Evolutionary conservation across 805 yeast species (phyloP).

Genomic region (Lachancea cidri): DNA sequence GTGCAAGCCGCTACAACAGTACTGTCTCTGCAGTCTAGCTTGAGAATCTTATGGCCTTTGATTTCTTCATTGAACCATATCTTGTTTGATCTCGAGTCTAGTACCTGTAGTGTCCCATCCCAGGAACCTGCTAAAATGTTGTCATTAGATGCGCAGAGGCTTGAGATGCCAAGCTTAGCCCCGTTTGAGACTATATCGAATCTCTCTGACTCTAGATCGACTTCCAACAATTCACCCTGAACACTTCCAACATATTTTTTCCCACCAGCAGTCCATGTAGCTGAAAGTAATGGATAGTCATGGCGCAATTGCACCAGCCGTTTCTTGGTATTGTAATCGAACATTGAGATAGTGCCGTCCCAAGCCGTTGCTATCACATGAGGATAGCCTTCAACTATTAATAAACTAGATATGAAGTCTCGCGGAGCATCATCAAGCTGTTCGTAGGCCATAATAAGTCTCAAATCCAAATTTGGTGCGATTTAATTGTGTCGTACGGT

Average conservation of each 20-base stretch:
- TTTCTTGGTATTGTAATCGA: constrained; percentile 31
- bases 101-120: constrained; percentile 47
- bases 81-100: constrained; percentile 38
- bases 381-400: constrained; percentile 19
- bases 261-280: constrained; percentile 11
- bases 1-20: constrained; percentile 51
- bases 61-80: constrained; percentile 32
- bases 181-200: constrained; percentile 21
- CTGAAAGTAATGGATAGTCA: constrained; percentile 16
- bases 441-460: constrained; percentile 4
- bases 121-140: constrained; percentile 54
- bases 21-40: constrained; percentile 51
- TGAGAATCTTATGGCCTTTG: constrained; percentile 42
- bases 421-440: constrained; percentile 11
- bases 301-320: constrained; percentile 9
- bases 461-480: not conserved
- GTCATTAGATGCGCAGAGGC: constrained; percentile 24
- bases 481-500: not conserved
- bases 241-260: constrained; percentile 44
- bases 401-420: constrained; percentile 27
- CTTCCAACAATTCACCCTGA: constrained; percentile 48
- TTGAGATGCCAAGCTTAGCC: constrained; percentile 40
- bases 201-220: constrained; percentile 46
- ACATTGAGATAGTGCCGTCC: constrained; percentile 48
- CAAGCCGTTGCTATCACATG: constrained; percentile 50